These are phyloP conservation scores for Rubus idaeus DNA, from an alignment of 306 rosid genomes.

Conservation along the genomic window DNA sequence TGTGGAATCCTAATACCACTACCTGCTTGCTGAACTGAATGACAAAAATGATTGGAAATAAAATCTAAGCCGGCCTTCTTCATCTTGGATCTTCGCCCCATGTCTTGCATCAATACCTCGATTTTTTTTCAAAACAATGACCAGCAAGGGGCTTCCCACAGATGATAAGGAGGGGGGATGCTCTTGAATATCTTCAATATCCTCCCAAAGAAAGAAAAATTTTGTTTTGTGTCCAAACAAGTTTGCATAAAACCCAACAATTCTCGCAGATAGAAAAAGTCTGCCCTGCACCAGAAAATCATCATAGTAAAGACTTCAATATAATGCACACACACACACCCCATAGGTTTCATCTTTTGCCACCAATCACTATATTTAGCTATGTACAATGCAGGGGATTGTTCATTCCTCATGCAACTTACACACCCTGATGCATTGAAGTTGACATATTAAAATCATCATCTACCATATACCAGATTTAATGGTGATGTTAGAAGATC, in stretches of 20 bases:
- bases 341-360: neutral
- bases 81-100: slow-evolving; percentile 81
- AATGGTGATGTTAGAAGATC: neutral
- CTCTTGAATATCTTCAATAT: slow-evolving; percentile 70
- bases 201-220: slow-evolving; percentile 93
- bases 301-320: neutral
- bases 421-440: neutral
- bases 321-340: neutral
- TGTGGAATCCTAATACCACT: slow-evolving; percentile 6
- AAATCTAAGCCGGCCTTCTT: slow-evolving; percentile 83
- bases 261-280: slow-evolving; percentile 76
- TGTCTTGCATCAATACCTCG: slow-evolving; percentile 82
- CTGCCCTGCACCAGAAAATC: slow-evolving; percentile 63
- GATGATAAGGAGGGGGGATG: slow-evolving; percentile 75
- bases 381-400: neutral
- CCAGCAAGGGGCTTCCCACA: slow-evolving; percentile 74
- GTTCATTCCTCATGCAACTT: neutral
- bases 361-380: neutral
- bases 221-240: slow-evolving; percentile 88
- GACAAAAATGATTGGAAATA: slow-evolving; percentile 84
- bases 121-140: slow-evolving; percentile 56
- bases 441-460: neutral
- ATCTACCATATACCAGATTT: neutral
- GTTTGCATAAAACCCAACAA: slow-evolving; percentile 74
- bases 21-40: slow-evolving; percentile 74